Base-by-base conservation (phyloP, 2,329 filamentous ascomycete species). In the Fusarium albosuccineum region DNA sequence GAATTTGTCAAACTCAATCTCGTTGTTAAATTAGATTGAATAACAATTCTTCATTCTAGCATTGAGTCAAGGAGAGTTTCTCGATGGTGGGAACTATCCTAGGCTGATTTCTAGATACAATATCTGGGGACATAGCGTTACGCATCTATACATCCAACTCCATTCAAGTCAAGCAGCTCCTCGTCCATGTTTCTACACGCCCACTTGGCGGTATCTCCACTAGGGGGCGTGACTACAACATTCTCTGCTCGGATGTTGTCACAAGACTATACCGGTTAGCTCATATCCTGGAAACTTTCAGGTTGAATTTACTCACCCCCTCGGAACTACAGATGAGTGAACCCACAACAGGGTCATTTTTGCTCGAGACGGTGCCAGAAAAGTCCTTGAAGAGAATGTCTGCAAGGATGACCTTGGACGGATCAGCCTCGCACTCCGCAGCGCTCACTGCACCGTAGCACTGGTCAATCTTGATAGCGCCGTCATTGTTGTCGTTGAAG, bases 401-500 rank as follows among this genome's bases (percentile, higher is more conserved):
- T 3, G 59, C 64, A 8, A 66, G 55, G 14, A 71, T 72, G 22
- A 51, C 54, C 17, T 42, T 51, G 11, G 46, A 50, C 4, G 54
- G 54, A 2, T 57, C 37, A 13, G 45, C 46, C 4, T 57, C 45
- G 17, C 54, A 57, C 22, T 51, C 46, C 1, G 45, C 29, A 6
- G 45, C 45, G 37, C 39, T 57, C 3, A 51, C 17, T 2, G 45
- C 46, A 9, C 63, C 63, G 22, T 70, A 70, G 26, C 68, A 70
- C 26, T 70, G 68, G 16, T 67, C 60, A 22, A 70, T 69, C 41
- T 67, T 60, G 57, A 70, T 67, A 0, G 68, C 68, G 5, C 34
- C 57, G 73, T 91, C 88, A 62, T 90, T 87, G 63, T 90, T 89
- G 29, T 82, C 77, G 64, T 89, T 81, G 36, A 77, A 71, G 79